A percentile compares a stretch with the other conserved stretches of the same genome.
Conservation (phyloP, 805 yeast genomes). For the Wickerhamiella siamensis region DNA sequence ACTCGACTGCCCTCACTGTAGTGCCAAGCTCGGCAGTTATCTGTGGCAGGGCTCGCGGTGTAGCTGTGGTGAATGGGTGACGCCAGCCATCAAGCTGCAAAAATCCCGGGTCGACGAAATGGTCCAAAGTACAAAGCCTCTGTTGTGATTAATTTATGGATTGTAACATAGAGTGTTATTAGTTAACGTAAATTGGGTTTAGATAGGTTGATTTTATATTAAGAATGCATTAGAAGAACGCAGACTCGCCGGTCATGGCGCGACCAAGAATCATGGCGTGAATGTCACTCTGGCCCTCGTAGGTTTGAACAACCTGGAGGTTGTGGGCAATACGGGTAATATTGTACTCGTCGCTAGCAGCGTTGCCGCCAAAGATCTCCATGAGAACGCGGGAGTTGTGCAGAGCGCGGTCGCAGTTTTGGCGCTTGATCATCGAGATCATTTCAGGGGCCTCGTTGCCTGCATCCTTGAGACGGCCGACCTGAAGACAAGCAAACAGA, state of each 20-base stretch:
- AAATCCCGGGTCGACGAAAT: constrained; percentile 67
- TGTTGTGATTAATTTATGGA: no score
- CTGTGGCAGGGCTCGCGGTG: constrained; percentile 92
- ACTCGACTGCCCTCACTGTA: constrained; percentile 72
- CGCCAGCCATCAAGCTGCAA: constrained; percentile 77
- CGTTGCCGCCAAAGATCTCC: constrained; percentile 35
- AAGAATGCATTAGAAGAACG: constrained; percentile 22
- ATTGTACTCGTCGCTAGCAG: constrained; percentile 31
- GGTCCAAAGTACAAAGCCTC: constrained; percentile 8
- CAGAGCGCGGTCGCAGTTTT: constrained; percentile 31
- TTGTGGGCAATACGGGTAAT: constrained; percentile 31
- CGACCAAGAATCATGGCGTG: constrained; percentile 31
- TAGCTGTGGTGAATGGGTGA: constrained; percentile 90
- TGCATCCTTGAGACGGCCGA: constrained; percentile 29
- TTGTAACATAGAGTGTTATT: no score
- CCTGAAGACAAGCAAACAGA: constrained; percentile 28
- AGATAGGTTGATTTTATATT: neutral
- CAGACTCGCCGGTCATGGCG: constrained; percentile 29
- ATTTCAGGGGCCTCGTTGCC: constrained; percentile 29
- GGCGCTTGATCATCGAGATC: constrained; percentile 32
- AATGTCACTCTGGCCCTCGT: constrained; percentile 33
- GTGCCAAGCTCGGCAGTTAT: constrained; percentile 76
- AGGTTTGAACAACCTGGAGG: constrained; percentile 32
- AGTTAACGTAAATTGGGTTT: neutral
- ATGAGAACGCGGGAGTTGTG: constrained; percentile 25